Evolutionary conservation across 495 filamentous ascomycete genomes (phyloP), one percentile per base, ranked within the genome.

Genomic region (Penicillium ochrochloron): DNA sequence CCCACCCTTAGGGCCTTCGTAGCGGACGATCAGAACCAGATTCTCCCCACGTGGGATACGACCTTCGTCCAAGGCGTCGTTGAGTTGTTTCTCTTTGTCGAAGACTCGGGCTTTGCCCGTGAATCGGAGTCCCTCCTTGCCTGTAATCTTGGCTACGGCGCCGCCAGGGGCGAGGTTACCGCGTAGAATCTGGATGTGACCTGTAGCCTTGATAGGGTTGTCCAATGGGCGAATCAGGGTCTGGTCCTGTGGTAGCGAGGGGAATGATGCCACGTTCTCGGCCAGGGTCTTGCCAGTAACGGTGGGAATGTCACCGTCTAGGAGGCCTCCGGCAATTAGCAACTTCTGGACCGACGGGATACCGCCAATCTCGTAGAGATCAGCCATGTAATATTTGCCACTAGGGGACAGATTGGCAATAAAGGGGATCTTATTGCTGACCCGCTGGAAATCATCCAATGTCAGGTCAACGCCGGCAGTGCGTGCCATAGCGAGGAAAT

Each of bases 71-170:
- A 99, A 81, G 2, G 93, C 94, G 9, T 82, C 78, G 75, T 95
- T 88, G 41, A 99, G 88, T 63, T 86, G 82, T 58, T 84, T 78
- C 70, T 97, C 95, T 74, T 97, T 96, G 75, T 99, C 80, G 76
- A 97, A 99, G n/a, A 97, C 92, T 21, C 86, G 82, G 17, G 92
- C 95, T 60, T 87, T 87, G 54, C 95, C 95, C 0, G 84, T 89
- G 77, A 99, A 99, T 8, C 76, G 75, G 15, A 89, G 81, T 6
- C 95, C 95, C 76, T 99, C 95, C 74, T 97, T 97, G 21, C 95
- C 95, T 0, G 95, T 99, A 75, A 99, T 99, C 80, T 99, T 99
- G 63, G 95, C 94, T 3, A 99, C 95, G 10, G 95, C 90, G 37
- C 95, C 95, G 37, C 90, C 90, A 1, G 95, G 95, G 3, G 94